Conservation (phyloP, 1,139 yeast genomes). For the Blastobotrys elegans region DNA sequence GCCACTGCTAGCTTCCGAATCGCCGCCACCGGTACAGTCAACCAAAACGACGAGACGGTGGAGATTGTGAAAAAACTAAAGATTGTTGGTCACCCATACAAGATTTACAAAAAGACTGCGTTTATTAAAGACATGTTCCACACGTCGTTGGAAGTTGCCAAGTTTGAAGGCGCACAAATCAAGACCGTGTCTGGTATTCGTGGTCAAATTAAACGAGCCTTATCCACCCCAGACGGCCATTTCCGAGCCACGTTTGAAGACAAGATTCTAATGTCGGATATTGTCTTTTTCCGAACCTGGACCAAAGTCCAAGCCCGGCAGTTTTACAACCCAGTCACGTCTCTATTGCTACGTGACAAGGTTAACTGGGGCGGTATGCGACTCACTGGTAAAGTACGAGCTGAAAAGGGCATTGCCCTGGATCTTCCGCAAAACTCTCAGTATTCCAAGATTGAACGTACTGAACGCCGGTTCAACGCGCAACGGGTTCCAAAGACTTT, state of each 20-base stretch:
- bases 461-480: constrained; percentile 82
- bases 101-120: constrained; percentile 93
- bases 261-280: constrained; percentile 84
- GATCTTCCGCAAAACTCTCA: constrained; percentile 46
- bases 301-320: constrained; percentile 87
- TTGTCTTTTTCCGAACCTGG: constrained; percentile 90
- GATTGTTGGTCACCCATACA: constrained; percentile 90
- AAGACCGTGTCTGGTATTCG: constrained; percentile 95
- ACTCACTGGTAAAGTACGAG: constrained; percentile 88
- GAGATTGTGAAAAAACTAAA: constrained; percentile 95
- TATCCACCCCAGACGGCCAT: constrained; percentile 93
- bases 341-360: constrained; percentile 69
- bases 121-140: constrained; percentile 95
- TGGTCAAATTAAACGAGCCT: constrained; percentile 94
- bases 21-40: constrained; percentile 96
- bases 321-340: constrained; percentile 94
- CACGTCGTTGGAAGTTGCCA: constrained; percentile 89
- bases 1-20: constrained; percentile 91
- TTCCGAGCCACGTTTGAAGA: constrained; percentile 98
- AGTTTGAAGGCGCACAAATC: constrained; percentile 96
- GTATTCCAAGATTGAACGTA: constrained; percentile 77
- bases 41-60: constrained; percentile 80
- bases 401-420: constrained; percentile 45
- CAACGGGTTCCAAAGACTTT: constrained; percentile 77
- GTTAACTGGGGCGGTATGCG: constrained; percentile 95